Base-by-base conservation (phyloP, 495 filamentous ascomycete species). In the Xylaria palmicola region DNA sequence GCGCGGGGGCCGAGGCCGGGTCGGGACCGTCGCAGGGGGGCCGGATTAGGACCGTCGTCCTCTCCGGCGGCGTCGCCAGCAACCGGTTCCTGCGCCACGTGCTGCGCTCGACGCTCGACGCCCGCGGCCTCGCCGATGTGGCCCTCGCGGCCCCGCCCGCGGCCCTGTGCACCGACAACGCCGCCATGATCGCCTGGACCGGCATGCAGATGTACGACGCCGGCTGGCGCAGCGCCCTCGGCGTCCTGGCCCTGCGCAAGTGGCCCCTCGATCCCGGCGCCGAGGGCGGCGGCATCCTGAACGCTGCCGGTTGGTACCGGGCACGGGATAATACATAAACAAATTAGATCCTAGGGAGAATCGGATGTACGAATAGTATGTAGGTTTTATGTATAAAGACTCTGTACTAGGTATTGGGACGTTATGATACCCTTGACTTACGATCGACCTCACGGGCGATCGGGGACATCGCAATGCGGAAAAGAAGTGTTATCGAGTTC, bases 101-200 rank as follows among this genome's bases (percentile, higher is more conserved):
- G 40, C 72, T 95, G 19, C 79, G 83, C 3, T 61, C 72, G 4
- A 82, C 84, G 51, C 73, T 97, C 32, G 80, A 88, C 65, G 82
- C 74, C 10, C 78, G 86, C 13, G 90, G 90, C 0, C 88, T 84
- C 65, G 63, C 63, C 5, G 59, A 88, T 59, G 72, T 96, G n/a
- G 59, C 78, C 27, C 64, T 98, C 12, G 71, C 86, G 4, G 87
- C 87, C 39, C 94, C 94, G 20, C 94, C 94, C 4, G 68, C 81
- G 20, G 75, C 78, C 47, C 77, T 93, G 62, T 97, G 94, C 65
- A 96, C 90, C 0, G 94, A 98, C 69, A 97, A 98, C 76, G 94
- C 93, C 15, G 91, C 91, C n/a, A 98, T 98, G 94, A 92, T 97
- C 65, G 93, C 89, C 0, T 98, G 94, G 94, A 82, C 93, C 5